Base-by-base conservation (phyloP, 1,284 basidiomycete genomes). In the Fomitopsis palustris region DNA sequence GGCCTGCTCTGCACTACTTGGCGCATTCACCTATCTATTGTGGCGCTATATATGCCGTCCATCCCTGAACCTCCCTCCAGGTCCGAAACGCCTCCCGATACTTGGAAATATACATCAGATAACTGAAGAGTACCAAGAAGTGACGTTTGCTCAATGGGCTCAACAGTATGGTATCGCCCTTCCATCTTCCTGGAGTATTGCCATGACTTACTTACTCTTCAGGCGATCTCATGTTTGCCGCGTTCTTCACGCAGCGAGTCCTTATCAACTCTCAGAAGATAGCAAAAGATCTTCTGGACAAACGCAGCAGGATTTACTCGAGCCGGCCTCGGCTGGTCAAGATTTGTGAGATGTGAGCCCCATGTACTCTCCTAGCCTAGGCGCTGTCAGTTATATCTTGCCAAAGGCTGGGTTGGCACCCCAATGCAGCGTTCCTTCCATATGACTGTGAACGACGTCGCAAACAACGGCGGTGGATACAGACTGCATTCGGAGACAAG, bases 391-490 rank as follows among this genome's bases (percentile, higher is more conserved):
- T 19, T 9, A 42, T n/a, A 8, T n/a, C 4, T 4, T 23, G 4
- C 21, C 21, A 6, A 42, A 49, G 45, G 7, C 4, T 49, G 23
- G 45, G 23, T 14, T 49, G 45, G 45, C 9, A 29, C 2, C 45
- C 29, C 19, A 29, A 16, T 17, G 2, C 17, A 4, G 45, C 23
- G 6, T 1, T 7, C 25, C 45, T 49, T 14, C 45, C 45, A 29
- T 49, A 49, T 49, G 23, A 69, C 38, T 64, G 64, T 4, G 62
- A 64, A n/a, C 54, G 42, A 12, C 69, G 65, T 59, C 64, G 69
- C 21, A 64, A 61, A 45, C 65, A 67, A 21, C 67, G 69, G 9
- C 56, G 60, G 39, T 61, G 69, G 53, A 62, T 67, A 23, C 67
- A 69, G 29, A 65, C 64, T 21, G 63, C 64, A 17, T 67, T 69